These are phyloP conservation scores for Umbelopsis vinacea DNA, from an alignment of 192 early-diverging fungal species.

Conservation along the genomic window DNA sequence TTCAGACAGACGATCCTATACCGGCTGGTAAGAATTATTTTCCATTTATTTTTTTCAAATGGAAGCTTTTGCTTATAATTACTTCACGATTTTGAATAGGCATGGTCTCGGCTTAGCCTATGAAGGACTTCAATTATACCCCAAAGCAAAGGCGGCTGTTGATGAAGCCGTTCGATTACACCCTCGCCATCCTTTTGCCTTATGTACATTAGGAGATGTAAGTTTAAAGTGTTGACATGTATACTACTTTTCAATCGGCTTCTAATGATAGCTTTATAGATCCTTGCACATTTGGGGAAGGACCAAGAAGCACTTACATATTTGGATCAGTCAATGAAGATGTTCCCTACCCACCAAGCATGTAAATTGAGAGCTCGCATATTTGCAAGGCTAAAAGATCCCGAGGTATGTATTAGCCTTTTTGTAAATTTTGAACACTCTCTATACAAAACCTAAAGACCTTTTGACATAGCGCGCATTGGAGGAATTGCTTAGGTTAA, in stretches of 20 bases:
- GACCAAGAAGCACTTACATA: constrained; percentile 17
- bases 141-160: constrained; percentile 26
- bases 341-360: constrained; percentile 17
- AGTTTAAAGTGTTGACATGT: neutral
- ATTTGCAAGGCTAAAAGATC: constrained; percentile 8
- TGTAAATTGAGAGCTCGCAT: constrained; percentile 19
- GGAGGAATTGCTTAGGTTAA: constrained; percentile 7
- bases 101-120: constrained; percentile 35
- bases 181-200: constrained; percentile 32
- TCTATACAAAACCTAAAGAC: neutral
- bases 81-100: neutral
- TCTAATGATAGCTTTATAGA: neutral
- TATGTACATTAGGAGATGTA: constrained; percentile 37
- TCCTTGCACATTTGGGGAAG: constrained; percentile 23
- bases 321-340: constrained; percentile 6
- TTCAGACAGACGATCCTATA: constrained; percentile 30
- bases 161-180: constrained; percentile 32
- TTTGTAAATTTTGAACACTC: neutral
- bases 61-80: neutral
- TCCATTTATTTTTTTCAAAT: neutral
- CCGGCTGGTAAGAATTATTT: constrained; percentile 28
- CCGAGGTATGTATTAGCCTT: neutral
- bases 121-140: constrained; percentile 23
- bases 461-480: neutral
- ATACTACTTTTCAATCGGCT: neutral